Evolutionary conservation across 148 eudicot genomes (phyloP), one percentile per base, ranked within the genome.

Genomic region (Rhododendron griersonianum): DNA sequence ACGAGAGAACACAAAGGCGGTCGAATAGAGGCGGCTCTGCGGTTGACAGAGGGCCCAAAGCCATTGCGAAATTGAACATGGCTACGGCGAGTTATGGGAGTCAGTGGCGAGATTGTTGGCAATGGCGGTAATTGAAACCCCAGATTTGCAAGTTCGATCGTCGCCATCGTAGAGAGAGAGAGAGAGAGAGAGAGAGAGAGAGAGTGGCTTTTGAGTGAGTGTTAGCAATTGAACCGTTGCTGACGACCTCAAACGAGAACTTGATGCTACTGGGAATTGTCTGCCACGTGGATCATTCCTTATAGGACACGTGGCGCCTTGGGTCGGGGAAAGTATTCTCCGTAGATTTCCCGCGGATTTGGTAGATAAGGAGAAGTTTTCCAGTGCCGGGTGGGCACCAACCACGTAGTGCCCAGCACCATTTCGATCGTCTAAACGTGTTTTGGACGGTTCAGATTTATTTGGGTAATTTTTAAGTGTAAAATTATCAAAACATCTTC

Each of bases 1-100:
- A 88, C 85, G 4, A 71, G 15, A n/a, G 89, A 89, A 79, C 83
- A 82, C 48, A 57, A 78, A 63, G 84, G 87, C 23, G 47, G 79
- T 2, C 79, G 84, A 86, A 76, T 2, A 21, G 65, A 28, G 48
- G 9, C 21, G 55, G 59, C 28, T 76, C 83, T 47, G 37, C 79
- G 16, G 37, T 11, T 47, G 79, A 78, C 23, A 81, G 63, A 53
- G 65, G 53, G 79, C 35, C 33, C 59, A 45, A 80, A 44, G 7
- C 59, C 55, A 33, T 11, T 19, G 33, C 23, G 61, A 50, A 19
- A 67, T n/a, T 33, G 78, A 4, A 63, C 57, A 57, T 51, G n/a
- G 51, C 16, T 14, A 15, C 69, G 57, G 2, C 74, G 39, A 44
- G 63, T 11, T 8, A 25, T 65, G 35, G 78, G 19, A 3, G 25